Evolutionary conservation across 768 basidiomycete species (phyloP).

Genomic region (Chalciporus sphaerocephalus): DNA sequence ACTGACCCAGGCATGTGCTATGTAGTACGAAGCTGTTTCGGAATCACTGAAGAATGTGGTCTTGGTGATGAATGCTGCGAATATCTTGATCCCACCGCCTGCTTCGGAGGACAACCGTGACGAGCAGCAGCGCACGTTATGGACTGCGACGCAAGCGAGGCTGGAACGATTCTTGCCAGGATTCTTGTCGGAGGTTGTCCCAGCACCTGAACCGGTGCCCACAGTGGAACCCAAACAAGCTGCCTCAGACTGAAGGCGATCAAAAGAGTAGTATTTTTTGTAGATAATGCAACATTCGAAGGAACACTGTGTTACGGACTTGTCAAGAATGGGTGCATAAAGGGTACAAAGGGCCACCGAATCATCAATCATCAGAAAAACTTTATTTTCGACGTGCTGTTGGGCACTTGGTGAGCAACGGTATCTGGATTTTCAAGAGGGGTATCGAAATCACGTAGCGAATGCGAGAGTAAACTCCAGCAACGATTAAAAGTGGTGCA

Average conservation of each 20-base stretch:
- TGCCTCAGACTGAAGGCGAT: slow-evolving; percentile 9
- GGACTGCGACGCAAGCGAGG: slow-evolving; percentile 80
- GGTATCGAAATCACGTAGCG: slow-evolving; percentile 40
- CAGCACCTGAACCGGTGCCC: slow-evolving; percentile 29
- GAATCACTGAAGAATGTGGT: slow-evolving; percentile 97
- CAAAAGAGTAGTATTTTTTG: slow-evolving; percentile 2
- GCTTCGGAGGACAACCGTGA: slow-evolving; percentile 43
- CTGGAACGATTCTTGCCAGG: slow-evolving; percentile 91
- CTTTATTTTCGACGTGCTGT: slow-evolving; percentile 63
- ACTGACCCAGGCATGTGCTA: slow-evolving; percentile 5
- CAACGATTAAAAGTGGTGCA: slow-evolving; percentile 47
- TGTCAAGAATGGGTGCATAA: neutral
- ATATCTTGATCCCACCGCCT: slow-evolving; percentile 65
- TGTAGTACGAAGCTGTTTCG: slow-evolving; percentile 88
- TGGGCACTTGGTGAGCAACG: neutral
- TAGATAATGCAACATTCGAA: neutral
- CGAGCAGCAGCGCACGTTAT: slow-evolving; percentile 65
- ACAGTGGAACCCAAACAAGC: slow-evolving; percentile 12
- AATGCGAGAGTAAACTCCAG: slow-evolving; percentile 42
- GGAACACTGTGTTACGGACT: neutral
- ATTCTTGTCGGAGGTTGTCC: slow-evolving; percentile 72
- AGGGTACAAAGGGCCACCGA: too few relatives aligned
- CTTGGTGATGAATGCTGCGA: slow-evolving; percentile 90
- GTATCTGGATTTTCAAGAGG: too few relatives aligned
- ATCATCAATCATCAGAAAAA: slow-evolving; percentile 38